Base-by-base conservation (phyloP, 805 yeast genomes). In the Candida ulmi region DNA sequence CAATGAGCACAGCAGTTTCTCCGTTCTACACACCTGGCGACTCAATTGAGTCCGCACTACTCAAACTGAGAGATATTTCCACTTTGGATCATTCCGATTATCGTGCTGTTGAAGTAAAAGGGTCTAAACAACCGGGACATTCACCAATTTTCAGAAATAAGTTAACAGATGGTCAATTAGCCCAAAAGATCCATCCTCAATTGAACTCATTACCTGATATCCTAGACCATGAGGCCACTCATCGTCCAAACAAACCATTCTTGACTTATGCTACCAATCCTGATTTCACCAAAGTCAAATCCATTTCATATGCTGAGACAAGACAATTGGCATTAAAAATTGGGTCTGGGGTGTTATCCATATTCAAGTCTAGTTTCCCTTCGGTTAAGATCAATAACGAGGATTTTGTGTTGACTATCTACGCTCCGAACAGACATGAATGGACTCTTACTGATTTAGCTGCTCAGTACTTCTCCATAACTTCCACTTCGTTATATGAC, bases 381-480 rank as follows among this genome's bases (percentile, higher is more conserved):
- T 42, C 12, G 6, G 57, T n/a, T 57, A 76, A 31, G 8, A 31
- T 21, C 11, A 19, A 39, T 51, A 80, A 37, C 71, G 73, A 44
- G 63, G 73, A 23, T 55, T 80, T 29, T 64, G 80, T 19, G 69
- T 17, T 74, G 35, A 66, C 75, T 65, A 82, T 78, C 41, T 61
- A 63, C 11, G 55, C 18, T 29, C 31, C 31, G 13, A 80, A 80
- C 53, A 62, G 78, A 35, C 59, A 68, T 11, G 84, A 81, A 57
- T 82, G 90, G 90, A 64, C 69, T 23, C 52, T 82, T 11, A 58
- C 83, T 17, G 90, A 82, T 58, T 55, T 81, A 47, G 86, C 88
- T 11, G 38, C 44, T 3, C 36, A 44, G 12, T 41, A 35, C 12
- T 17, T 68, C 61, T 66, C 62, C 62, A 70, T 57, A 36, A 56